Evolutionary conservation across 2,329 filamentous ascomycete genomes (phyloP), one percentile per base, ranked within the genome.

Genomic region (Xylaria sp.): DNA sequence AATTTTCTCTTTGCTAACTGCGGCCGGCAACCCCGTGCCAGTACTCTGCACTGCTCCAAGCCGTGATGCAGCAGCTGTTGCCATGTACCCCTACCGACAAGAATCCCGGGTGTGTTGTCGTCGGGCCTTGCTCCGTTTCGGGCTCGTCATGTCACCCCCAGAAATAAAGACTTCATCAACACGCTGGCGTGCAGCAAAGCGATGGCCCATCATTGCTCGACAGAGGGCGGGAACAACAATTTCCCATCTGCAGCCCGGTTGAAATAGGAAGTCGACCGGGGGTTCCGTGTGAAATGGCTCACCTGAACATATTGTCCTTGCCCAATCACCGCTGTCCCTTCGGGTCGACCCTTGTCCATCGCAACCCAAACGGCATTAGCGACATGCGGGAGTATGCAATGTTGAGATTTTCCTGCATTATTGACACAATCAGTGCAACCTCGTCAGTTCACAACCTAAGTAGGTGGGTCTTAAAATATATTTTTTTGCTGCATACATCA

Each of bases 201-300:
- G 42, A 26, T 26, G 36, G 46, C 23, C 23, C 20, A 11, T 54
- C 48, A 33, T 59, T 38, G 57, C 36, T 56, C 40, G 53, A 23
- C 20, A 62, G 38, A 51, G 62, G 59, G 58, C 59, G 58, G 64
- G 60, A 60, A 60, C 53, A 68, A 70, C 40, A 60, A 65, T 66
- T 44, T 68, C 59, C 70, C 68, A 71, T 69, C 57, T 74, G 71
- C 72, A 73, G 65, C 49, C 62, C 61, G 48, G 33, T 65, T 72
- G 65, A 56, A 73, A 65, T 13, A 53, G 72, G 72, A 59, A 72
- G 69, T 56, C 51, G 54, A 57, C 63, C 73, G 76, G 76, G 63
- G 70, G 68, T 67, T 40, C 76, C 76, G 76, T 71, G 70, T 31
- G 69, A 72, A 71, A 73, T 72, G 73, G 74, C 73, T 73, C 72